Evolutionary conservation across 805 yeast species (phyloP), one percentile per base, ranked within the genome.

Genomic region (Ogataea nonfermentans): DNA sequence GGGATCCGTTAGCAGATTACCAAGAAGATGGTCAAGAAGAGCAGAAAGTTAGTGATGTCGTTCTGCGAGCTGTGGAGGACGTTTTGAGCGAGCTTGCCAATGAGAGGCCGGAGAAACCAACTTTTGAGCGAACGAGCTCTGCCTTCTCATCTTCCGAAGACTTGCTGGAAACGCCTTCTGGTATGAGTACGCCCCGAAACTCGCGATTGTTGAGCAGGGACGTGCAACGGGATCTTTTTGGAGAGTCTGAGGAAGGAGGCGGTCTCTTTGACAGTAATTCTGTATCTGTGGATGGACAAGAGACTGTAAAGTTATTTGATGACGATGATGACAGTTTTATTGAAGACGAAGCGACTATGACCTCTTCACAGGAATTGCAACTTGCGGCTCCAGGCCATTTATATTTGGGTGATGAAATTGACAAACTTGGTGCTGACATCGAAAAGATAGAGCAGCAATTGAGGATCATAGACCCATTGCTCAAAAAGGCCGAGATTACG

Each of bases 401-500:
- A 33, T 74, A 80, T 37, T 62, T 84, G 6, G 71, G 81, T 2
- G 86, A 81, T 41, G 85, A 82, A 40, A 85, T 90, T 30, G 66
- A 66, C 2, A 71, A 67, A n/a, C 58, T 89, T 11, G 66, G 73
- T 2, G 58, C 66, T 2, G 85, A 81, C 10, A 76, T 87, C 6
- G 77, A 71, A 17, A 72, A 70, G 36, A 62, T 85, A 17, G 68
- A 71, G 25, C 74, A 76, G 41, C 95, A 90, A 56, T 64, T 77
- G 28, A 67, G 68, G 4, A 76, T 90, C 16, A 61, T 91, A 27
- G 76, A 73, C 10, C 82, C 91, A 4, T 66, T 91, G 32, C 59
- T 87, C 27, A 67, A 71, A 31, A 91, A 91, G 55, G 96, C 97
- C 0, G 95, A 87, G 52, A 65, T 91, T 23, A 87, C 95, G 0